Percentiles rank a stretch among this genome's conserved stretches.
Conservation (phyloP, 2,329 filamentous ascomycete species). For the Aureobasidium sp. region DNA sequence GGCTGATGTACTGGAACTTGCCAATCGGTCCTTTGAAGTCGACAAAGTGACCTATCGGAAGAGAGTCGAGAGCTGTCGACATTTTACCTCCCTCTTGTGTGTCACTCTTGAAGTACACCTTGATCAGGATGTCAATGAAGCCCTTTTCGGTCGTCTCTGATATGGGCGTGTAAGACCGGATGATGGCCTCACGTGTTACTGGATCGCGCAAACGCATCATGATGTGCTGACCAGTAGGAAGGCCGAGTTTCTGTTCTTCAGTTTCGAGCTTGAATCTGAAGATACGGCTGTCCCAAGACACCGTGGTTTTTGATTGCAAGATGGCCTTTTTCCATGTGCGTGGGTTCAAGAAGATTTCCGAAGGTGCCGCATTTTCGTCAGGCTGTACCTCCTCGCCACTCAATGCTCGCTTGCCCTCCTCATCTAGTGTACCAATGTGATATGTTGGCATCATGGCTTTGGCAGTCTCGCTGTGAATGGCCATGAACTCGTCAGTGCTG, state of each 20-base stretch:
- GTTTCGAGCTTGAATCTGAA: constrained; percentile 77
- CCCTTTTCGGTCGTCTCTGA: constrained; percentile 58
- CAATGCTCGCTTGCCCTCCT: constrained; percentile 50
- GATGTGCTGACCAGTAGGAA: constrained; percentile 80
- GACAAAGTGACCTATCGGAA: constrained; percentile 64
- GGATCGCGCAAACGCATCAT: constrained; percentile 75
- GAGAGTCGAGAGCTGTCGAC: constrained; percentile 68
- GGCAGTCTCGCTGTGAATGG: constrained; percentile 87
- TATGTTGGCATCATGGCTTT: constrained; percentile 84
- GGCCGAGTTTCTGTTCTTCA: constrained; percentile 59
- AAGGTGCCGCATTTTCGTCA: constrained; percentile 35
- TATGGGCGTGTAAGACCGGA: constrained; percentile 81
- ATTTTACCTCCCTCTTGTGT: constrained; percentile 64
- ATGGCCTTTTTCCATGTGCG: constrained; percentile 67
- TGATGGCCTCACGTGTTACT: constrained; percentile 62
- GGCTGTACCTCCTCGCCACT: constrained; percentile 36
- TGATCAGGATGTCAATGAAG: constrained; percentile 67
- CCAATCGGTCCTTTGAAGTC: constrained; percentile 87
- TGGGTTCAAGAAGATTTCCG: constrained; percentile 61
- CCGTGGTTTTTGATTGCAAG: constrained; percentile 57
- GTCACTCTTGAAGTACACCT: constrained; percentile 64
- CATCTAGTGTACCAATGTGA: constrained; percentile 72
- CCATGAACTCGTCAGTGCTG: constrained; percentile 79
- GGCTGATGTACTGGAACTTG: constrained; percentile 71
- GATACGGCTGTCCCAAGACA: constrained; percentile 73